Evolutionary conservation across 2,329 filamentous ascomycete species (phyloP), one percentile per base, ranked within the genome.

Genomic region (Amylocarpus encephaloides): DNA sequence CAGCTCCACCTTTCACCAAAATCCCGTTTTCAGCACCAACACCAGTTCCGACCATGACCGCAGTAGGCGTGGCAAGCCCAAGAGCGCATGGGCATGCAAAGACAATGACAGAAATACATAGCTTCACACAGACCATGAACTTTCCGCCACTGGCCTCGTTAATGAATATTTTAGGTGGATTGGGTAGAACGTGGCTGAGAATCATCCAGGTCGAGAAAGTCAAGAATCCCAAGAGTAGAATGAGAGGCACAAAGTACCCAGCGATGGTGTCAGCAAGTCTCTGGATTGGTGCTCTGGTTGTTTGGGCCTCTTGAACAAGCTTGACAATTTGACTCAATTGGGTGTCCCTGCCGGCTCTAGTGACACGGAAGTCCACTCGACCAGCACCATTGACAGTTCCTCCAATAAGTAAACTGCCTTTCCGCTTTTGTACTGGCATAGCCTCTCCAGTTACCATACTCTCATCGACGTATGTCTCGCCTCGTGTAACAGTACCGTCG

Each of bases 381-480:
- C 93, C 93, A 56, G 91, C 86, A 19, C 91, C 89, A 66, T 98
- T 98, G 63, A 98, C 92, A 2, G 93, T 97, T 29, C 93, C 93
- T 45, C 90, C 93, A 66, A 97, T 93, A 50, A 98, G 73, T 39
- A 80, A 70, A 59, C 82, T 83, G 7, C 87, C 89, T 62, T 88
- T 85, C 59, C 80, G 84, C 71, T 98, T 98, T 62, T 89, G 82
- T 33, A 97, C 90, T 0, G 93, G 92, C 79, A 96, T 92, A 2
- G 93, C 87, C 71, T 98, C 93, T 58, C 93, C 93, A 5, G 93
- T 98, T 43, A 98, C 91, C 92, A 97, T 97, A 65, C 90, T 95
- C 71, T 98, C 93, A 59, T 98, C 90, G 18, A 96, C 81, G 63
- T 94, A 95, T 33, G 89, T 95, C 68, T 96, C 88, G 30, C 93